Conservation (phyloP, 148 eudicot species). For the Vaccinium vitisidaea region DNA sequence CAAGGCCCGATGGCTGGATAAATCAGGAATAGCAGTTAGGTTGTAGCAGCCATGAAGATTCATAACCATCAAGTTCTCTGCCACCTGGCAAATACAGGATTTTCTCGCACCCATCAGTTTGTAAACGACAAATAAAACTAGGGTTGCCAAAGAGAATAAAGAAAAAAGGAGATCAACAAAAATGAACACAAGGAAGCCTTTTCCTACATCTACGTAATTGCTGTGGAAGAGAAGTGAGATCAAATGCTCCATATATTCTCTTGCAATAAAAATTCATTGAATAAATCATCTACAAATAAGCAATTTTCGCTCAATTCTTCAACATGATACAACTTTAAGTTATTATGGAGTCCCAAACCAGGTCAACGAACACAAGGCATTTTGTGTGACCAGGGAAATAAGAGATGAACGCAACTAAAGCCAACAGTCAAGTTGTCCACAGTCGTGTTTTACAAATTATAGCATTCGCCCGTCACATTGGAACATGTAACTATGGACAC, state of each 20-base stretch:
- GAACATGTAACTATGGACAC: background rate
- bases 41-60: conserved; percentile 40
- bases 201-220: background rate
- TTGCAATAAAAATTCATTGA: background rate
- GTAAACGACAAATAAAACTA: background rate
- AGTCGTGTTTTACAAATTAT: background rate
- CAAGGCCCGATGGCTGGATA: conserved; percentile 41
- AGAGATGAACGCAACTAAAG: background rate
- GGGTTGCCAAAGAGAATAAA: background rate
- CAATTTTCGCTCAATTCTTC: background rate
- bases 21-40: conserved; percentile 52
- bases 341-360: background rate
- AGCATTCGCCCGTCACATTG: background rate
- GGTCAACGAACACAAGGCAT: background rate
- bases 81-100: conserved; percentile 36
- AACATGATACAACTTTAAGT: background rate
- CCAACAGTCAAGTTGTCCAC: background rate
- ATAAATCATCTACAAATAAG: background rate
- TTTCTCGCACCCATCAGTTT: background rate
- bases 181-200: background rate
- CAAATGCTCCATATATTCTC: background rate
- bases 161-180: background rate
- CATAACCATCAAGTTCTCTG: conserved; percentile 48
- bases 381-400: background rate
- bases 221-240: background rate